Conservation (phyloP, 2,329 filamentous ascomycete genomes). For the Trematosphaeria pertusa region DNA sequence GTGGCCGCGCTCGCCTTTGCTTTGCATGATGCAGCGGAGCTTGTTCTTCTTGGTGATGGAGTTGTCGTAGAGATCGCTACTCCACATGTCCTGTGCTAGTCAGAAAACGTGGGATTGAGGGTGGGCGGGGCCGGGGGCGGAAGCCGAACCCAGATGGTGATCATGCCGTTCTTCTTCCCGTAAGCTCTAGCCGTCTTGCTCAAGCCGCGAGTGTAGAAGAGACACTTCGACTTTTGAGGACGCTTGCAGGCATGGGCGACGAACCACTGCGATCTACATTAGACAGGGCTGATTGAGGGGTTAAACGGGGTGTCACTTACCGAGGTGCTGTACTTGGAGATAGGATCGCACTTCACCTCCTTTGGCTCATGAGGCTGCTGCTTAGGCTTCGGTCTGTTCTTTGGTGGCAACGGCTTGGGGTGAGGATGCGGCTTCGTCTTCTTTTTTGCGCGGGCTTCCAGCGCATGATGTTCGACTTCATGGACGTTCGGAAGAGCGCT, state of each 20-base stretch:
- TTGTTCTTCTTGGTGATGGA: neutral
- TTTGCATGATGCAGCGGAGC: conserved; percentile 7
- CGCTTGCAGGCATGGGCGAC: neutral
- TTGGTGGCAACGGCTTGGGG: neutral
- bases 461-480: neutral
- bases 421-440: neutral
- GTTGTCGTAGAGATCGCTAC: conserved; percentile 3
- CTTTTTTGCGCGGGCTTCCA: neutral
- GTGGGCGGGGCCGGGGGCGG: neutral
- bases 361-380: neutral
- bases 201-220: conserved; percentile 4
- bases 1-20: neutral
- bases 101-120: neutral
- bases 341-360: conserved; percentile 1
- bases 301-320: no score
- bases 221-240: conserved; percentile 1
- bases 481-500: neutral
- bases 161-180: neutral
- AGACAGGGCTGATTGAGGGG: no score
- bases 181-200: conserved; percentile 1
- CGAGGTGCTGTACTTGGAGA: conserved; percentile 5
- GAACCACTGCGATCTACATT: conserved; percentile 6
- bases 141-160: conserved; percentile 5
- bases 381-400: neutral
- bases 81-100: conserved; percentile 4